phyloP scores from a whole-genome alignment of 768 basidiomycete species.

The Phylloporus scabripes region DNA sequence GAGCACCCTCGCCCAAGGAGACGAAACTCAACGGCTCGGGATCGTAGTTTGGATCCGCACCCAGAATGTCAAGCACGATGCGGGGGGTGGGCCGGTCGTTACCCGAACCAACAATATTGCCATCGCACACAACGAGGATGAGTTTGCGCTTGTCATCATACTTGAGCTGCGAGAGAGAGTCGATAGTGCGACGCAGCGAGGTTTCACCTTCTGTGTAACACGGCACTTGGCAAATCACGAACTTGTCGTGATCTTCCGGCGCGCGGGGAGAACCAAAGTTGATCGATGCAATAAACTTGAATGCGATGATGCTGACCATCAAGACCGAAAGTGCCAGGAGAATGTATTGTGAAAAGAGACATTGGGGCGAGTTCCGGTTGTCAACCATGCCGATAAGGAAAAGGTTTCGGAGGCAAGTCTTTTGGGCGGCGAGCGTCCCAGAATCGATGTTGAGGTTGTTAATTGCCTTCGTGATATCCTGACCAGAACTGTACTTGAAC shows the following conservation, averaged over 20 bases:
- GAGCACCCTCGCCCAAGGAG: slow-evolving; percentile 89
- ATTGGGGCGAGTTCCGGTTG: slow-evolving; percentile 87
- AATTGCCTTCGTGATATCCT: slow-evolving; percentile 75
- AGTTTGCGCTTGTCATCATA: slow-evolving; percentile 99
- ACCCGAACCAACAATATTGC: slow-evolving; percentile 95
- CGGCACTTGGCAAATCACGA: slow-evolving; percentile 95
- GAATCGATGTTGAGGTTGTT: slow-evolving; percentile 56
- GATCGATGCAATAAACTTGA: slow-evolving; percentile 92
- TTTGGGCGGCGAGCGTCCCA: slow-evolving; percentile 62
- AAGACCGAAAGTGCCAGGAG: slow-evolving; percentile 81
- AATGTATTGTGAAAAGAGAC: slow-evolving; percentile 87
- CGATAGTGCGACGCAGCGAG: slow-evolving; percentile 83
- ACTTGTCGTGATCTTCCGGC: slow-evolving; percentile 95
- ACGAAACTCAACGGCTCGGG: slow-evolving; percentile 94
- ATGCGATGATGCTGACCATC: slow-evolving; percentile 93
- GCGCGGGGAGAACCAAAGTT: slow-evolving; percentile 75
- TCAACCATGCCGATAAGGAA: slow-evolving; percentile 91
- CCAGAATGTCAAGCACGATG: slow-evolving; percentile 94
- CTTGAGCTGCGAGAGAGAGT: slow-evolving; percentile 88
- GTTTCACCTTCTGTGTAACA: slow-evolving; percentile 96
- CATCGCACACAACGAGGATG: slow-evolving; percentile 90
- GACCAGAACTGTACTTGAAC: slow-evolving; percentile 71
- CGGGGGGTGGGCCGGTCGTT: slow-evolving; percentile 95
- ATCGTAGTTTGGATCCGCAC: slow-evolving; percentile 87
- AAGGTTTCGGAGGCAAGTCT: slow-evolving; percentile 86